Evolutionary conservation across 1,139 yeast genomes (phyloP), one percentile per base, ranked within the genome.

Genomic region (Suhomyces wounanorum): DNA sequence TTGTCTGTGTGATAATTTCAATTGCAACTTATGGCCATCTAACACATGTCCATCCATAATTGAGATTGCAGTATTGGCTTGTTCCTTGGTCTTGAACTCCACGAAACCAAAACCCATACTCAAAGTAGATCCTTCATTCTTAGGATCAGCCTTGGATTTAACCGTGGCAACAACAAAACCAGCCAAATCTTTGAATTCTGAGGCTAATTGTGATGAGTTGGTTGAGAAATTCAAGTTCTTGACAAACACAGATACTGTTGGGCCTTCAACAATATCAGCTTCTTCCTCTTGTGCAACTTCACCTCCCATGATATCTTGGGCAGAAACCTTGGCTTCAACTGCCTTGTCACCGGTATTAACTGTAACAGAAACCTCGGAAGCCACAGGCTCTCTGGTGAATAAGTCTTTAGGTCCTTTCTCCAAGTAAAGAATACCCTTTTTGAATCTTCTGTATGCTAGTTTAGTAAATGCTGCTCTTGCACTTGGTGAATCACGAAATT

Each of bases 71-170:
- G 81, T 77, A 43, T 81, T 77, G 0, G 99, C 99, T 61, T 87
- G 85, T 45, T 84, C 89, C 57, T 82, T 82, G 4, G 92, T 81
- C 59, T 75, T 83, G 68, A 91, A 95, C 69, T 94, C 99, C 28
- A 83, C 97, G 70, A 94, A 94, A 0, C 99, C 99, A 64, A 91
- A 94, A 33, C 99, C 99, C 99, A 94, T 94, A 61, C 97, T 89
- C 54, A 85, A 78, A 16, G 78, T 72, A 52, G 81, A 78, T 8
- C 86, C 87, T 1, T 80, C 64, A 52, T 83, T 82, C 69, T 85
- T 89, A 44, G 96, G 83, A 69, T 94, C 96, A 1, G 97, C 92
- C 65, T 92, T 92, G 38, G 88, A 87, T 65, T 90, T 91, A 48
- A 94, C 88, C 33, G 86, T 84, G 1, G 96, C 96, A 49, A 86